Base-by-base conservation (phyloP, 306 rosid species). In the Dalbergia cochinchinensis region DNA sequence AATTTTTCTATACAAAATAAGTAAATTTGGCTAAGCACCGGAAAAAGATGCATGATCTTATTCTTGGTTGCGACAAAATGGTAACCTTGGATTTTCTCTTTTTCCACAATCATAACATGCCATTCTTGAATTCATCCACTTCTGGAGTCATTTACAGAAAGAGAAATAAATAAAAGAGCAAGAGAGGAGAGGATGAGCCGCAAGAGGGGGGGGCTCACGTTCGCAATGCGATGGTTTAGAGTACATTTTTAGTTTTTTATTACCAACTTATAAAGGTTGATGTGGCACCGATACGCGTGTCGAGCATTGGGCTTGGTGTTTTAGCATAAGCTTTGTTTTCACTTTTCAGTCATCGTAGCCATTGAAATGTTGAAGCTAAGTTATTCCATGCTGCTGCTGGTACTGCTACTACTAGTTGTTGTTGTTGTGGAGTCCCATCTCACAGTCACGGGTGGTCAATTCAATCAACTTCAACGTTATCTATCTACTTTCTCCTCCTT, bases 381-480 rank as follows among this genome's bases (percentile, higher is more conserved):
- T 26, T 26, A 26, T 26, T 26, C 3, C 31, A 26, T 26, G 2
- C 31, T 26, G 3, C 22, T 20, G 1, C 22, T 1, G 1, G 1
- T 1, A 20, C 31, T 26, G 2, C 31, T 26, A 1, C 31, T 1
- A 2, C 3, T 26, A 26, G 31, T 42, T 6, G 41, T 18, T 6
- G 41, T 18, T 45, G 55, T 22, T 65, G 42, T 34, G 82, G 82
- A 83, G 20, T 66, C 66, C 71, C 47, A 61, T 65, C 54, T 20
- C 1, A 9, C 44, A 66, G 58, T 63, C 69, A 37, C 13, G 2
- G 44, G 31, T 26, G 4, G 78, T 65, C 84, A 64, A 20, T 37
- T 50, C 64, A 26, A 26, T 26, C 31, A 26, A 26, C 31, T 26
- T 26, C 31, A 26, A 26, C 31, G 31, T 26, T 26, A 26, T 26